A percentile compares a stretch with the other conserved stretches of the same genome.
These are phyloP conservation scores for Cucurbitaria berberidis DNA, from an alignment of 2,329 filamentous ascomycete genomes.

Conservation along the genomic window DNA sequence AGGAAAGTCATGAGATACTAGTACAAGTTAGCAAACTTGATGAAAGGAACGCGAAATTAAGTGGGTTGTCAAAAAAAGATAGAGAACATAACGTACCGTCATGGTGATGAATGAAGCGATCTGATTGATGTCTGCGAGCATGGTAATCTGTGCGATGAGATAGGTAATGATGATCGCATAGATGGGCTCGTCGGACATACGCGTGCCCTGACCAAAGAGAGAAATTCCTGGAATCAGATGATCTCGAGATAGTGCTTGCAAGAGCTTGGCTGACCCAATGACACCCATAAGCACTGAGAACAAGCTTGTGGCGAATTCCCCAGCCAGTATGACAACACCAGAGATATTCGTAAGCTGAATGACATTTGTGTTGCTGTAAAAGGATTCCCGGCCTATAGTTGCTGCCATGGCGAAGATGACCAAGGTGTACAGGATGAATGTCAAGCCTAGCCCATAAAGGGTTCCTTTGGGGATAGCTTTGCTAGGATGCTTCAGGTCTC, in stretches of 20 bases:
- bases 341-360: slow-evolving; percentile 85
- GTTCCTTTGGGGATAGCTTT: slow-evolving; percentile 86
- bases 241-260: slow-evolving; percentile 83
- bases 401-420: slow-evolving; percentile 81
- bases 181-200: slow-evolving; percentile 74
- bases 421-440: slow-evolving; percentile 75
- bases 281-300: slow-evolving; percentile 90
- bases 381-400: slow-evolving; percentile 74
- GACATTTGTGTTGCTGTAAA: slow-evolving; percentile 77
- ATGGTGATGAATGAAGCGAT: slow-evolving; percentile 91
- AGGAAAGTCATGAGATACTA: slow-evolving; percentile 87
- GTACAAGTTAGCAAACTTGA: background rate
- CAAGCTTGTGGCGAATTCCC: slow-evolving; percentile 81
- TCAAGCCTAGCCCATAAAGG: slow-evolving; percentile 75
- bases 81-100: slow-evolving; percentile 55
- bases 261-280: slow-evolving; percentile 81
- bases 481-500: slow-evolving; percentile 81
- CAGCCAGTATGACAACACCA: slow-evolving; percentile 73
- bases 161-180: slow-evolving; percentile 79
- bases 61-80: too few relatives aligned
- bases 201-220: slow-evolving; percentile 75
- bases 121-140: slow-evolving; percentile 83
- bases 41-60: too few relatives aligned
- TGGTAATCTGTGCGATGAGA: slow-evolving; percentile 75
- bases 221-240: slow-evolving; percentile 77